These are phyloP conservation scores for Corylus americana DNA, from an alignment of 306 rosid species.

Conservation along the genomic window DNA sequence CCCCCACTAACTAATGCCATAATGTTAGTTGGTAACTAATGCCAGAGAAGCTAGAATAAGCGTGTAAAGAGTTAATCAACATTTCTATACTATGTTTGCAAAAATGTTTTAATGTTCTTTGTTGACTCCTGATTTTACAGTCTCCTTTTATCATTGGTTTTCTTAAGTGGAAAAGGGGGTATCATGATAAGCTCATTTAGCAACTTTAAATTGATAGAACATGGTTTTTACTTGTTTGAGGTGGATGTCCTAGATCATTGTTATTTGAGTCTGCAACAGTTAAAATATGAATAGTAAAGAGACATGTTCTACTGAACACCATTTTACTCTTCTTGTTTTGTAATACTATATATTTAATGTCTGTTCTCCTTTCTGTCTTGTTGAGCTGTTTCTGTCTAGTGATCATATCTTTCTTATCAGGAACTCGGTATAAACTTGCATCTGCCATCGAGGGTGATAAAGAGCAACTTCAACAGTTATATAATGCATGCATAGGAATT, in stretches of 20 bases:
- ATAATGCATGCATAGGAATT: constrained; percentile 12
- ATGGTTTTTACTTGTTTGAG: background rate
- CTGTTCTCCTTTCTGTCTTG: background rate
- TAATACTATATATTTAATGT: background rate
- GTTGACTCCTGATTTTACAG: background rate
- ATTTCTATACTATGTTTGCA: background rate
- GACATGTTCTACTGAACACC: background rate
- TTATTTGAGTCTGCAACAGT: background rate
- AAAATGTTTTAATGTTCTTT: background rate
- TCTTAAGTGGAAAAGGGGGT: too few relatives aligned
- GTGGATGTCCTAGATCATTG: background rate
- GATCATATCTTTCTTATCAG: constrained; percentile 15
- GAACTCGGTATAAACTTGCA: constrained; percentile 10
- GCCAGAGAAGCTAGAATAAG: background rate
- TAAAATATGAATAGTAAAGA: background rate
- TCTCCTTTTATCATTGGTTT: background rate
- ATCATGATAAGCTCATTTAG: too few relatives aligned
- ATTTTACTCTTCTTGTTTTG: background rate
- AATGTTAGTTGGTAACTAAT: background rate
- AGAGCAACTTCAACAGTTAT: constrained; percentile 14
- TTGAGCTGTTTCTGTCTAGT: background rate
- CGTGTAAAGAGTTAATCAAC: background rate
- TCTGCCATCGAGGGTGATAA: constrained; percentile 11
- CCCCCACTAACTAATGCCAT: background rate
- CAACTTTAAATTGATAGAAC: background rate